Evolutionary conservation across 805 yeast species (phyloP).

Genomic region (Tetrapisispora pingtungensis): DNA sequence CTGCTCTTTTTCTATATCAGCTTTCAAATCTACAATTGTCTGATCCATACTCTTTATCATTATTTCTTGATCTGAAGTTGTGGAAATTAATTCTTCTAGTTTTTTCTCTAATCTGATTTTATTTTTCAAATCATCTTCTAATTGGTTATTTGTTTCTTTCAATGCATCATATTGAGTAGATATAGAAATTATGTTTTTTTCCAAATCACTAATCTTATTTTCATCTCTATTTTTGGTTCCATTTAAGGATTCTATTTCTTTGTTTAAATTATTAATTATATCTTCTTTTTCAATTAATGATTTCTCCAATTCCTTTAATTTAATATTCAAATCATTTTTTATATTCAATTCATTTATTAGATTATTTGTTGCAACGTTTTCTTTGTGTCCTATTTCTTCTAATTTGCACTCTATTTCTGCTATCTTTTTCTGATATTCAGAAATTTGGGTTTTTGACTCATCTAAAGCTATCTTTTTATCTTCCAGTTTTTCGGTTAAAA

Average conservation of each 20-base stretch:
- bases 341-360: neutral
- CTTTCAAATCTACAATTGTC: neutral
- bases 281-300: neutral
- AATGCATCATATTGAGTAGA: neutral
- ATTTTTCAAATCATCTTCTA: neutral
- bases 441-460: neutral
- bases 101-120: too few species aligned
- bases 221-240: neutral
- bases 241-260: neutral
- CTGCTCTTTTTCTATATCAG: neutral
- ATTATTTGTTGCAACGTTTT: neutral
- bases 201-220: neutral
- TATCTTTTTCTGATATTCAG: neutral
- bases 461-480: neutral
- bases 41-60: neutral
- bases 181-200: neutral
- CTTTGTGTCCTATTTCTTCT: neutral
- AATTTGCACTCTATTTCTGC: neutral
- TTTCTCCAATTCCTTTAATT: neutral
- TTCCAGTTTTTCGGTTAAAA: neutral
- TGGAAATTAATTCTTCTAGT: neutral
- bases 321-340: slow-evolving; percentile 1
- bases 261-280: neutral
- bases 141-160: neutral
- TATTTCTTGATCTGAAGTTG: neutral